A percentile compares a stretch with the other conserved stretches of the same genome.
phyloP scores from a whole-genome alignment of 1,284 basidiomycete genomes.

The Cryptococcus sp. region DNA sequence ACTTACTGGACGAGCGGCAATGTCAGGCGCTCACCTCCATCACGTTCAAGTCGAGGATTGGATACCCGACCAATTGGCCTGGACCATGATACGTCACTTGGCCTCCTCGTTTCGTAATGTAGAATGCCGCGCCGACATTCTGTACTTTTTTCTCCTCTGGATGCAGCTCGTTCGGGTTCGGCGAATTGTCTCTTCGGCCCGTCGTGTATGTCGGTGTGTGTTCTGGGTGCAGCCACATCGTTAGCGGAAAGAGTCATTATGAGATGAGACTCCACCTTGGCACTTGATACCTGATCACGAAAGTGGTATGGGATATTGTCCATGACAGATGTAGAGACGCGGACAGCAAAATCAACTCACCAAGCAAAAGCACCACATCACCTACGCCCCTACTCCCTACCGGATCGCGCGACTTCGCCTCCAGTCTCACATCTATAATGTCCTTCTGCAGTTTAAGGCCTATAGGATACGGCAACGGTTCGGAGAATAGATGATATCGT shows the following conservation, averaged over 20 bases:
- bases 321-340: not conserved
- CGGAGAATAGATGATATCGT: conserved; percentile 72
- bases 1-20: no score
- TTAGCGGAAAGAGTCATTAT: not conserved
- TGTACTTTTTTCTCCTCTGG: conserved; percentile 69
- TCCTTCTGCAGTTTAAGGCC: conserved; percentile 71
- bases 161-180: conserved; percentile 59
- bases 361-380: conserved; percentile 58
- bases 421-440: conserved; percentile 65
- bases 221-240: conserved; percentile 53
- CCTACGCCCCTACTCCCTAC: conserved; percentile 41
- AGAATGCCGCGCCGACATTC: conserved; percentile 82
- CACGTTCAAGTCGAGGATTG: conserved; percentile 76
- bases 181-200: conserved; percentile 71
- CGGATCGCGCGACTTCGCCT: conserved; percentile 28
- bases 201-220: conserved; percentile 94
- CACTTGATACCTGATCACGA: no score
- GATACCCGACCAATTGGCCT: conserved; percentile 95
- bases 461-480: conserved; percentile 68
- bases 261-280: not conserved
- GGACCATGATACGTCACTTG: conserved; percentile 97
- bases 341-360: conserved; percentile 25
- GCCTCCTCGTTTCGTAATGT: conserved; percentile 72
- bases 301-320: no score
- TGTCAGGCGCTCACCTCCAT: conserved; percentile 54